Evolutionary conservation across 1,284 basidiomycete species (phyloP), one percentile per base, ranked within the genome.

Genomic region (Rhodotorula sp.): DNA sequence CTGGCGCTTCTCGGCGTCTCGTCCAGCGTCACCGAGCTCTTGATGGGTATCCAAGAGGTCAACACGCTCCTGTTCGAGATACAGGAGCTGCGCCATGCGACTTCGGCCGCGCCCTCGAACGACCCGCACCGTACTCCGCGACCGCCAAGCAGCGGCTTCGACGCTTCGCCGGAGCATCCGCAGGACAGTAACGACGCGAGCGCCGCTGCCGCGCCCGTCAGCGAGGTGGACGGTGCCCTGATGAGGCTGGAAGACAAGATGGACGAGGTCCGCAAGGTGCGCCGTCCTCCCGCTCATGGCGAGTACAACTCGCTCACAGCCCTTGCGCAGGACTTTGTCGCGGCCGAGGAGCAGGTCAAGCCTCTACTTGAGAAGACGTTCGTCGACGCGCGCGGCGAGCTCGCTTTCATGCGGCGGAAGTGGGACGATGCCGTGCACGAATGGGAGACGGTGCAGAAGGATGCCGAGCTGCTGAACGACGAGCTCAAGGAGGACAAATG

Each of bases 401-500:
- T 67, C 1, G 63, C 17, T 9, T 81, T 86, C 4, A 81, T 91
- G 56, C 81, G 90, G 60, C 86, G 88, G 67, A 92, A 92, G 78
- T 90, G 91, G 80, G 84, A 86, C 14, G 83, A 87, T 21, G 83
- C 92, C 68, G 78, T 87, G 48, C 80, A 84, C 21, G 91, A 95
- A 57, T 97, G 92, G 92, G 88, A 90, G 68, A 83, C 87, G 27
- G 86, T 92, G 4, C 89, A 91, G 78, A 86, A 88, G 60, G 92
- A 95, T 76, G 91, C 89, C 66, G 90, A 91, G 9, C 41, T 41
- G 87, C 82, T 97, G 70, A 85, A 90, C 74, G 91, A 92, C 79
- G 95, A 98, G 81, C 84, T 97, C 71, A 92, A 92, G 81, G 96
- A 97, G 81, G 94, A 97, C 81, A 94, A 78, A 60, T 79, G 93